Conservation (phyloP, 2,329 filamentous ascomycete genomes). For the Colletotrichum sp. region DNA sequence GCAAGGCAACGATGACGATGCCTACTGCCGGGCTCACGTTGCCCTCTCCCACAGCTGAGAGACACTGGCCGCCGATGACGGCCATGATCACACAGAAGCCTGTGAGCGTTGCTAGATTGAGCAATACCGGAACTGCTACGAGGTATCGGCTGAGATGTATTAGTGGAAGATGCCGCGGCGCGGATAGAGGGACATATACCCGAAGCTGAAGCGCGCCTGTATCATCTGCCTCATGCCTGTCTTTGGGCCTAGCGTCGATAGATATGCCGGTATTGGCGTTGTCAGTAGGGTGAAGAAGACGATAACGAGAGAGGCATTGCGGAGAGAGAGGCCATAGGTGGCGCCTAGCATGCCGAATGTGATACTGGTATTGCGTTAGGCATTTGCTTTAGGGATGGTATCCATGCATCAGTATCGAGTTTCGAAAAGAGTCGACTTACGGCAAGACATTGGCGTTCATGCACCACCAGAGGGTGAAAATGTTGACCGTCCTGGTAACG, state of each 20-base stretch:
- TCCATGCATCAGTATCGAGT: no score
- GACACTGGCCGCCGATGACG: constrained; percentile 50
- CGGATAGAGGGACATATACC: constrained; percentile 13
- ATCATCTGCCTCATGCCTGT: constrained; percentile 54
- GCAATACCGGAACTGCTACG: constrained; percentile 28
- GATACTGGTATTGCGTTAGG: no score
- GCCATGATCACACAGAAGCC: constrained; percentile 53
- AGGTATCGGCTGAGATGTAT: constrained; percentile 15
- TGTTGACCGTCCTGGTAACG: constrained; percentile 33
- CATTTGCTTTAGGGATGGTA: no score
- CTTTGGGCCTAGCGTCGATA: constrained; percentile 46
- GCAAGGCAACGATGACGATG: constrained; percentile 51
- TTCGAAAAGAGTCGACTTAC: no score
- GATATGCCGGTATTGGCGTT: constrained; percentile 41
- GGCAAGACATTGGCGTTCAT: constrained; percentile 35
- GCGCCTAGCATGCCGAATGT: constrained; percentile 51
- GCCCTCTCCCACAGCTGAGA: constrained; percentile 41
- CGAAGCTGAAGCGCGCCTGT: constrained; percentile 44
- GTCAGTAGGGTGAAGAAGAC: constrained; percentile 50
- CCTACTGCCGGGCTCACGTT: constrained; percentile 47
- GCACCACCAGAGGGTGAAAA: constrained; percentile 35
- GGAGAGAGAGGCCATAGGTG: constrained; percentile 44
- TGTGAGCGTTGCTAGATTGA: constrained; percentile 52
- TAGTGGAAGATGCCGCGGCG: constrained; percentile 17
- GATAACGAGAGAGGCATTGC: constrained; percentile 48